Percentiles rank a stretch among this genome's conserved stretches.
phyloP scores from a whole-genome alignment of 1,284 basidiomycete genomes.

The Neolentinus lepideus region DNA sequence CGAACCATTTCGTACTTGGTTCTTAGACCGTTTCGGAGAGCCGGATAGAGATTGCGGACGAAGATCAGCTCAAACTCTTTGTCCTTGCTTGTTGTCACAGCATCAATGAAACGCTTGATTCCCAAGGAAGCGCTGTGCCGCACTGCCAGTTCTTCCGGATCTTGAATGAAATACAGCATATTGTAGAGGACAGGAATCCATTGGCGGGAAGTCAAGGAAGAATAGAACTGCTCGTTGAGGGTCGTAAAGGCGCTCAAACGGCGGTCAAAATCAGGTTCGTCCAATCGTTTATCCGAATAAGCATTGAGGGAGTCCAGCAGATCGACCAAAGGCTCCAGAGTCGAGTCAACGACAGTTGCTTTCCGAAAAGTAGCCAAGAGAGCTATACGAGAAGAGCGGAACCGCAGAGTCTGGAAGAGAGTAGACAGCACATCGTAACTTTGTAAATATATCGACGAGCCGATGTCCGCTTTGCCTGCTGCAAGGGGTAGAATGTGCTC shows the following conservation, averaged over 20 bases:
- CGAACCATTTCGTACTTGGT: slow-evolving; percentile 88
- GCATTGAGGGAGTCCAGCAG: slow-evolving; percentile 78
- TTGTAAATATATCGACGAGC: slow-evolving; percentile 43
- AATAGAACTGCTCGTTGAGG: slow-evolving; percentile 63
- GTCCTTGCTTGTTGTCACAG: slow-evolving; percentile 32
- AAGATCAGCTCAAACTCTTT: slow-evolving; percentile 51
- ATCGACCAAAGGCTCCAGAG: slow-evolving; percentile 41
- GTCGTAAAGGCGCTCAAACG: slow-evolving; percentile 74
- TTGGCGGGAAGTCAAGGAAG: slow-evolving; percentile 42
- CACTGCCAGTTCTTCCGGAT: slow-evolving; percentile 85
- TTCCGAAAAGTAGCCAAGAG: slow-evolving; percentile 62
- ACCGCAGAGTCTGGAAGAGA: slow-evolving; percentile 72
- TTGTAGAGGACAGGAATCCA: slow-evolving; percentile 89
- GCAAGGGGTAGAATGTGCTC: slow-evolving; percentile 70
- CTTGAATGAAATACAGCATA: slow-evolving; percentile 83
- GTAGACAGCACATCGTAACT: slow-evolving; percentile 66
- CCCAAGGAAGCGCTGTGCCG: slow-evolving; percentile 77
- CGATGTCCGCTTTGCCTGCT: slow-evolving; percentile 50
- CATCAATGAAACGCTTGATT: slow-evolving; percentile 75
- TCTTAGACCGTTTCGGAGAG: slow-evolving; percentile 75
- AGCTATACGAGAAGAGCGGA: slow-evolving; percentile 59
- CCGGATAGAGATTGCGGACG: slow-evolving; percentile 67
- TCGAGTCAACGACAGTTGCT: slow-evolving; percentile 45
- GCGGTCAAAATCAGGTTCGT: slow-evolving; percentile 92
- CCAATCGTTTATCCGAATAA: slow-evolving; percentile 75